Conservation (phyloP, 352 stramenopile species). For the Globisporangium paddicum region DNA sequence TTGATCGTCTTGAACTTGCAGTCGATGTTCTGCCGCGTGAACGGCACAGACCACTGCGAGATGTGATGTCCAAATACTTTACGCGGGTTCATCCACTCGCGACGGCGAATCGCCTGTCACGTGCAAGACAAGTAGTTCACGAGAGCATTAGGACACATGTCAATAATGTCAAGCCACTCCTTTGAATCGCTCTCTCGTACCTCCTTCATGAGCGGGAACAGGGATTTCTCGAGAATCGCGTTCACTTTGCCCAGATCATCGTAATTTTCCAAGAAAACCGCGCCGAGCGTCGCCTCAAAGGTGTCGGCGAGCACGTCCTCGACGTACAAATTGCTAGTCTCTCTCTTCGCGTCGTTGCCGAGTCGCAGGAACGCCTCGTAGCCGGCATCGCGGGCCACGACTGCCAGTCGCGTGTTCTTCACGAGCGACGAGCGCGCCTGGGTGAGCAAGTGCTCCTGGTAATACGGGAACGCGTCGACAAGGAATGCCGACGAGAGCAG, state of each 20-base stretch:
- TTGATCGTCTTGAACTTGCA: constrained; percentile 54
- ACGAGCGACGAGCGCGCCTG: constrained; percentile 76
- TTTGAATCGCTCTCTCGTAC: constrained; percentile 4
- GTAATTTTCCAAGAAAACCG: constrained; percentile 72
- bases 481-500: constrained; percentile 76
- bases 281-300: constrained; percentile 75
- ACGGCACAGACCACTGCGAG: constrained; percentile 38
- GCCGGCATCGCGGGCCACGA: constrained; percentile 46
- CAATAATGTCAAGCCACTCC: neutral
- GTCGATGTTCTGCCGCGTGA: constrained; percentile 22
- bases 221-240: constrained; percentile 47
- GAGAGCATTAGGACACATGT: neutral
- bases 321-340: constrained; percentile 49
- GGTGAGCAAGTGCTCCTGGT: constrained; percentile 77
- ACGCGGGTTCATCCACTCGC: constrained; percentile 81
- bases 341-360: constrained; percentile 52
- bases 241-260: constrained; percentile 48
- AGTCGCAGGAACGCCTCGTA: constrained; percentile 76
- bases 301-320: constrained; percentile 76
- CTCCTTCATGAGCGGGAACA: constrained; percentile 71
- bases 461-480: constrained; percentile 73
- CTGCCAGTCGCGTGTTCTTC: constrained; percentile 77
- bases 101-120: constrained; percentile 49
- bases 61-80: constrained; percentile 70
- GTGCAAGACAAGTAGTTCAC: neutral